phyloP scores from a whole-genome alignment of 768 basidiomycete genomes.

The Multifurca ochricompacta region DNA sequence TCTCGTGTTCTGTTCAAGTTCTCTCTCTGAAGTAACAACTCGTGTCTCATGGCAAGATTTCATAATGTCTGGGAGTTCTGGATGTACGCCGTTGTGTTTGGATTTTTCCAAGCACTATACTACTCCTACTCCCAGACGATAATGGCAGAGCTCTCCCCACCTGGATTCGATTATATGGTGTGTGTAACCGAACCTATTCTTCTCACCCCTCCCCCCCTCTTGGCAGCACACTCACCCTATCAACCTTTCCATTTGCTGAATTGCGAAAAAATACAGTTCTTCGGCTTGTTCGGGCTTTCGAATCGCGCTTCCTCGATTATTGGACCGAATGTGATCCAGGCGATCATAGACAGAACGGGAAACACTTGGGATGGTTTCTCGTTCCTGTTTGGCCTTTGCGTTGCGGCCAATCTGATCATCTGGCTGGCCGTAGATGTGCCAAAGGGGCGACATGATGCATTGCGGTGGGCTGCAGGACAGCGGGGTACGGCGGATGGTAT shows the following conservation, averaged over 20 bases:
- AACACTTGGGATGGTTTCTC: conserved; percentile 79
- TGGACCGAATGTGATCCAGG: conserved; percentile 78
- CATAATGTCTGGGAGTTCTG: conserved; percentile 86
- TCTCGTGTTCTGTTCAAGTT: no score
- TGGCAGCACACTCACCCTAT: neutral
- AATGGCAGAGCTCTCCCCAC: conserved; percentile 85
- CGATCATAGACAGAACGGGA: conserved; percentile 62
- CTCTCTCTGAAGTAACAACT: no score
- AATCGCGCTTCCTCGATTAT: conserved; percentile 79
- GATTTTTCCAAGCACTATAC: conserved; percentile 83
- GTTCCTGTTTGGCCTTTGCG: conserved; percentile 68
- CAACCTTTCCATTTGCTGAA: neutral
- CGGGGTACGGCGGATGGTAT: neutral
- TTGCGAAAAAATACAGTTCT: conserved; percentile 47
- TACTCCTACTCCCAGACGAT: conserved; percentile 81
- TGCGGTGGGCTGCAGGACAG: conserved; percentile 29
- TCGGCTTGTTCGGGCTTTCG: conserved; percentile 80
- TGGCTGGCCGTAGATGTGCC: conserved; percentile 51
- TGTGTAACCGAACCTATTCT: neutral
- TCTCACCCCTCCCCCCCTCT: no score
- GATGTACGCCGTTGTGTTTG: conserved; percentile 73
- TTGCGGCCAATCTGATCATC: conserved; percentile 56
- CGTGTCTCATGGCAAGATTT: conserved; percentile 42
- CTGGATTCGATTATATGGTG: conserved; percentile 79
- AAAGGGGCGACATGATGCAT: conserved; percentile 32